A percentile compares a stretch with the other conserved stretches of the same genome.
Conservation (phyloP, 345 rosid species). For the Bruguiera parviflora region DNA sequence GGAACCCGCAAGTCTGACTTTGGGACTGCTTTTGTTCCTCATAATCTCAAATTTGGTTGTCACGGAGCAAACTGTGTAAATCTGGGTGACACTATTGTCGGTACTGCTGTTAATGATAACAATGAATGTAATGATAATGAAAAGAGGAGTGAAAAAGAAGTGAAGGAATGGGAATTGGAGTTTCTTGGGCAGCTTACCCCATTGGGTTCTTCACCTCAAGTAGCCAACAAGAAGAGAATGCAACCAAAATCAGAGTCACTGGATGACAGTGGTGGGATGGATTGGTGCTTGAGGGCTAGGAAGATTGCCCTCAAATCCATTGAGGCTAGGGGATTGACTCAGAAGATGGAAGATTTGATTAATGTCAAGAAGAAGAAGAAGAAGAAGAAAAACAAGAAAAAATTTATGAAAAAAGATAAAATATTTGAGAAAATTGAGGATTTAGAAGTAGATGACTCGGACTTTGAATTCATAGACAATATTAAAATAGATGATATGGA, state of each 20-base stretch:
- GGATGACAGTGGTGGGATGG: slow-evolving; percentile 67
- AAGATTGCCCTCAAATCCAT: slow-evolving; percentile 67
- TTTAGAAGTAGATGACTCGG: slow-evolving; percentile 29
- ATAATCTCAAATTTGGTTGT: slow-evolving; percentile 21
- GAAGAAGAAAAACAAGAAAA: slow-evolving; percentile 40
- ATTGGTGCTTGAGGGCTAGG: slow-evolving; percentile 87
- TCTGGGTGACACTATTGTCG: slow-evolving; percentile 20
- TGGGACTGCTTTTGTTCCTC: slow-evolving; percentile 20
- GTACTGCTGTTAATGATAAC: slow-evolving; percentile 13
- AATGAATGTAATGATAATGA: slow-evolving; percentile 9
- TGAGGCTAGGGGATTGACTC: slow-evolving; percentile 65
- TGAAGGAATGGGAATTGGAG: slow-evolving; percentile 65
- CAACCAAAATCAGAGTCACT: slow-evolving; percentile 40
- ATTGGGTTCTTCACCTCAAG: slow-evolving; percentile 43
- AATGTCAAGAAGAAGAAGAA: slow-evolving; percentile 57
- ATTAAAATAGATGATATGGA: slow-evolving; percentile 24
- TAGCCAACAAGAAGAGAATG: slow-evolving; percentile 64
- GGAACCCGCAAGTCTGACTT: slow-evolving; percentile 12
- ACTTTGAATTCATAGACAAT: slow-evolving; percentile 20
- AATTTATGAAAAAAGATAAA: slow-evolving; percentile 27
- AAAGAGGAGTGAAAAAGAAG: slow-evolving; percentile 16
- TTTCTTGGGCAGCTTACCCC: slow-evolving; percentile 74
- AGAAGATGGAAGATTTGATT: slow-evolving; percentile 47
- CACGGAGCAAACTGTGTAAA: slow-evolving; percentile 15
- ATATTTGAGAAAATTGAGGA: slow-evolving; percentile 36